Evolutionary conservation across 2,329 filamentous ascomycete genomes (phyloP).

Genomic region (Alternaria ventricosa): DNA sequence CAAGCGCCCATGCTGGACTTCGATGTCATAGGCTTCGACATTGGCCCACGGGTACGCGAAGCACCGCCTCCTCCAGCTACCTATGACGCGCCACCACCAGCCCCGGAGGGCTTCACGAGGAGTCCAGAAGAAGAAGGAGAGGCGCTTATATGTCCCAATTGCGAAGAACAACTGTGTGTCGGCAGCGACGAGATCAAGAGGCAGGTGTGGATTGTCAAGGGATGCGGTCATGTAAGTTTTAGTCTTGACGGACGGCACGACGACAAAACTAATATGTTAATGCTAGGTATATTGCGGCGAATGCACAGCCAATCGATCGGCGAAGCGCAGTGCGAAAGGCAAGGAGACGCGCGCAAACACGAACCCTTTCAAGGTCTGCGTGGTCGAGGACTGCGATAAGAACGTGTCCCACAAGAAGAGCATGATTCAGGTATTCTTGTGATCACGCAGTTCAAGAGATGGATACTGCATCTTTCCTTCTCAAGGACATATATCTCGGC

Average conservation of each 20-base stretch:
- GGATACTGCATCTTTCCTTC: too few relatives aligned
- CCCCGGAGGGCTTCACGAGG: conserved; percentile 80
- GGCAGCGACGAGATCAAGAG: conserved; percentile 73
- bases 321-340: conserved; percentile 48
- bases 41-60: conserved; percentile 42
- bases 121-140: conserved; percentile 74
- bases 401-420: conserved; percentile 37
- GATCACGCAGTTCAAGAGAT: neutral
- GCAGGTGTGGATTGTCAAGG: conserved; percentile 90
- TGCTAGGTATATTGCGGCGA: conserved; percentile 61
- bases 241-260: neutral
- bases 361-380: conserved; percentile 54
- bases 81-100: conserved; percentile 69
- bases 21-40: conserved; percentile 52
- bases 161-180: conserved; percentile 80
- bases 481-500: neutral
- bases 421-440: conserved; percentile 54
- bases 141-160: conserved; percentile 83
- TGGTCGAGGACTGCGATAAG: conserved; percentile 53
- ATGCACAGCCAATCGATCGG: conserved; percentile 53
- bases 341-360: conserved; percentile 43
- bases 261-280: too few relatives aligned
- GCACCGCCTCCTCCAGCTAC: conserved; percentile 43
- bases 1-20: conserved; percentile 48
- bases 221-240: conserved; percentile 83